A percentile compares a stretch with the other conserved stretches of the same genome.
Evolutionary conservation across 257 asterid species (phyloP).

Genomic region (Nicotiana tomentosiformis): DNA sequence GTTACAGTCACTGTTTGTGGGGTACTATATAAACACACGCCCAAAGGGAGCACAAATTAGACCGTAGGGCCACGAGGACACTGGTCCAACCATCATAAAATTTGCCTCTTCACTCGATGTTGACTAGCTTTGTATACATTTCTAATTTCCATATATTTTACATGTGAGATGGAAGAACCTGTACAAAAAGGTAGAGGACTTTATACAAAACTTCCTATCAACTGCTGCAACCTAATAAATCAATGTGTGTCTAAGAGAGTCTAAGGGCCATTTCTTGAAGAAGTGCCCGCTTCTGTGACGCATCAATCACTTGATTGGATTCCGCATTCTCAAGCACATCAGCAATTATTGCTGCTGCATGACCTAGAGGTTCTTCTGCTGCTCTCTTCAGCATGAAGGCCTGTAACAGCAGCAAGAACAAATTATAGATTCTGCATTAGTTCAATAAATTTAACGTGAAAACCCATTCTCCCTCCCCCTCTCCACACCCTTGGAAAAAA

Average conservation of each 20-base stretch:
- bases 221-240: background rate
- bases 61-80: background rate
- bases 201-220: background rate
- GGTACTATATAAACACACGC: no score
- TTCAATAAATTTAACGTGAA: background rate
- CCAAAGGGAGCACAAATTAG: background rate
- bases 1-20: background rate
- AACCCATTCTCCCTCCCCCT: background rate
- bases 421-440: background rate
- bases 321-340: conserved; percentile 98
- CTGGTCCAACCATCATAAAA: background rate
- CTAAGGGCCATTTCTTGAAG: conserved; percentile 96
- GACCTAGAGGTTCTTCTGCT: conserved; percentile 97
- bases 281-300: conserved; percentile 82
- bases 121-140: background rate
- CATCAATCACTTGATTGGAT: conserved; percentile 61
- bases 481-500: no score
- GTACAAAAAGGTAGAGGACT: background rate
- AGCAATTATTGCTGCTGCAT: conserved; percentile 87
- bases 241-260: conserved; percentile 43
- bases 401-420: conserved; percentile 25
- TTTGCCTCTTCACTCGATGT: background rate
- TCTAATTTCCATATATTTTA: conserved; percentile 2
- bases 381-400: conserved; percentile 98
- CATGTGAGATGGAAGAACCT: background rate